Percentiles rank a stretch among this genome's conserved stretches.
phyloP scores from a whole-genome alignment of 192 early-diverging fungal species.

The Backusella luteola region DNA sequence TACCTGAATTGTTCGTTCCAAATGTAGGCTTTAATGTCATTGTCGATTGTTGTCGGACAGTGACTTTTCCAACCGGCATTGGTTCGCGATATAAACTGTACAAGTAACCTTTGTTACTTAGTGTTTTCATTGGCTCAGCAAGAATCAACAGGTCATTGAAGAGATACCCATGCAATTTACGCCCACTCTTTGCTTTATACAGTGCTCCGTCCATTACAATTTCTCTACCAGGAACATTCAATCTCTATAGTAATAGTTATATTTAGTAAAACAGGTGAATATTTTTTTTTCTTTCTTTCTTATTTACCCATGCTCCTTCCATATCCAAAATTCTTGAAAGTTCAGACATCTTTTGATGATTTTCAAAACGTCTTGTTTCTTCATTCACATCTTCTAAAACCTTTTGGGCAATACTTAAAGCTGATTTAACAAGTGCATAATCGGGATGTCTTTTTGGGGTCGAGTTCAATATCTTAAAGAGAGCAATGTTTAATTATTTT shows the following conservation, averaged over 20 bases:
- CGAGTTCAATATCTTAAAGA: conserved; percentile 65
- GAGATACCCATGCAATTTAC: conserved; percentile 69
- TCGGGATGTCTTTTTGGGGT: conserved; percentile 81
- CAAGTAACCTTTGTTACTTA: conserved; percentile 38
- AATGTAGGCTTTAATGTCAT: conserved; percentile 22
- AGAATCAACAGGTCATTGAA: conserved; percentile 77
- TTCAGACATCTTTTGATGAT: conserved; percentile 55
- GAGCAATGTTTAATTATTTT: neutral
- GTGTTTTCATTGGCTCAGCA: conserved; percentile 41
- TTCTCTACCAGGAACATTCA: conserved; percentile 58
- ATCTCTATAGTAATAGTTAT: conserved; percentile 30
- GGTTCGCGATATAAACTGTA: conserved; percentile 45
- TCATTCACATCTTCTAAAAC: conserved; percentile 84
- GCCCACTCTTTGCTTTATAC: conserved; percentile 73
- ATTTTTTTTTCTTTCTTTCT: neutral
- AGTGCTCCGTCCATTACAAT: conserved; percentile 72
- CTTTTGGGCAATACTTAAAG: conserved; percentile 64
- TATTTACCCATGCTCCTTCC: conserved; percentile 45
- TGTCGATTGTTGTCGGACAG: conserved; percentile 12
- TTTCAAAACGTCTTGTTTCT: conserved; percentile 65
- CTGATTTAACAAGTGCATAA: conserved; percentile 59
- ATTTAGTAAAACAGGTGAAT: neutral
- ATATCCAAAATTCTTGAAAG: conserved; percentile 59
- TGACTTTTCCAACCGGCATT: conserved; percentile 21
- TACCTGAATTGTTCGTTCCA: conserved; percentile 17